A percentile compares a stretch with the other conserved stretches of the same genome.
Conservation (phyloP, 192 early-diverging fungal species). For the Podila epicladia region DNA sequence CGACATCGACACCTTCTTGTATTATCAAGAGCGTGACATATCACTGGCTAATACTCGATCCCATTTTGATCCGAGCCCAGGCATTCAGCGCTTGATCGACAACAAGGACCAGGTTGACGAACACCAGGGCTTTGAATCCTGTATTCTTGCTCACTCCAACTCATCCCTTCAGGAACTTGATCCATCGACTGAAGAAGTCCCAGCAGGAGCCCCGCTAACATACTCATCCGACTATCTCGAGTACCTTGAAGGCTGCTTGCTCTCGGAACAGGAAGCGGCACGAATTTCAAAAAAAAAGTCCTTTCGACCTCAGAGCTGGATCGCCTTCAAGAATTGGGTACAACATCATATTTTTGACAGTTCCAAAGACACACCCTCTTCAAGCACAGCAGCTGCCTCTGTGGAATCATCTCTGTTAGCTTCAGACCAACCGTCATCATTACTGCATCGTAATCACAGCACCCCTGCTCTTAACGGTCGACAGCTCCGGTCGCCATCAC, state of each 20-base stretch:
- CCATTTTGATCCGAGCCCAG: no score
- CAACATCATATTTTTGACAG: slow-evolving; percentile 11
- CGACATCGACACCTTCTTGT: not conserved
- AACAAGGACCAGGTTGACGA: no score
- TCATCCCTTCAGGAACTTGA: not conserved
- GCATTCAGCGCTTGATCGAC: no score
- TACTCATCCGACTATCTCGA: slow-evolving; percentile 25
- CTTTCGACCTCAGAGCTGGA: slow-evolving; percentile 24
- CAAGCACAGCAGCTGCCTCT: not conserved
- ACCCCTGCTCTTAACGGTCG: not conserved
- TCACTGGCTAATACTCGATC: no score
- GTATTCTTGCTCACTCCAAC: no score
- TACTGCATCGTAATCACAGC: slow-evolving; percentile 3
- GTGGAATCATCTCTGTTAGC: not conserved
- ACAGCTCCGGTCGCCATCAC: slow-evolving; percentile 4
- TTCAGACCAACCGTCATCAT: no score
- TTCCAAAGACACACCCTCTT: not conserved
- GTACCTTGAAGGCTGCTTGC: slow-evolving; percentile 16
- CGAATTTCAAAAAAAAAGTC: not conserved
- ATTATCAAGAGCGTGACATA: no score
- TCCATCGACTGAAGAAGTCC: not conserved
- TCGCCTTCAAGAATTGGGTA: slow-evolving; percentile 27
- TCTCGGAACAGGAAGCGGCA: slow-evolving; percentile 22
- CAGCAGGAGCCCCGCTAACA: slow-evolving; percentile 3
- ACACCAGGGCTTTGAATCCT: no score